Evolutionary conservation across 805 yeast genomes (phyloP).

Genomic region (Komagataella pseudopastoris): DNA sequence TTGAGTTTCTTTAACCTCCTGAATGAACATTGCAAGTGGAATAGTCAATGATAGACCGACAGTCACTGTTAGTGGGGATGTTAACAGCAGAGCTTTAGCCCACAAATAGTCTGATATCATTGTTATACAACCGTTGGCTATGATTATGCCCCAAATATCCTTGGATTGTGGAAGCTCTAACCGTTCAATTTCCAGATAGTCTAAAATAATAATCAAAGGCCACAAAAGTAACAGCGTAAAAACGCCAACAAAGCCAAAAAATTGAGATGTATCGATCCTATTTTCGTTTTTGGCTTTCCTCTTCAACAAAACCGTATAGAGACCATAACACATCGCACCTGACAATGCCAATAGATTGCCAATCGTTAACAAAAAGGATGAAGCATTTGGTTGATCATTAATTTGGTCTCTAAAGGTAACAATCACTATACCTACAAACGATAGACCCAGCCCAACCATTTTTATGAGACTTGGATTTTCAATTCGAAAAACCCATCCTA

Average conservation of each 20-base stretch:
- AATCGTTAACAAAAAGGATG: constrained; percentile 17
- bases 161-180: constrained; percentile 56
- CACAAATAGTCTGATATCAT: constrained; percentile 86
- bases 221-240: constrained; percentile 63
- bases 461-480: constrained; percentile 59
- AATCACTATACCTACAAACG: constrained; percentile 67
- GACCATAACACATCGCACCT: constrained; percentile 85
- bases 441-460: constrained; percentile 52
- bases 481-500: constrained; percentile 62
- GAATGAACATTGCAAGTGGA: constrained; percentile 91
- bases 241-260: constrained; percentile 91
- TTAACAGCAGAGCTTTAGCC: constrained; percentile 89
- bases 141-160: constrained; percentile 37
- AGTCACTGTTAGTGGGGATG: constrained; percentile 91
- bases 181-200: constrained; percentile 49
- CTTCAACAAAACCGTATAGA: constrained; percentile 79
- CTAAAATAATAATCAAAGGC: constrained; percentile 66
- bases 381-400: not conserved
- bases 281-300: constrained; percentile 60
- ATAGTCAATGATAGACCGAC: constrained; percentile 90
- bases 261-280: constrained; percentile 69
- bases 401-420: constrained; percentile 42
- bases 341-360: constrained; percentile 75
- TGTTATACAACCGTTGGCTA: constrained; percentile 61
- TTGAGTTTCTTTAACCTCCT: constrained; percentile 58